Base-by-base conservation (phyloP, 2,329 filamentous ascomycete species). In the Emericellopsis atlantica region DNA sequence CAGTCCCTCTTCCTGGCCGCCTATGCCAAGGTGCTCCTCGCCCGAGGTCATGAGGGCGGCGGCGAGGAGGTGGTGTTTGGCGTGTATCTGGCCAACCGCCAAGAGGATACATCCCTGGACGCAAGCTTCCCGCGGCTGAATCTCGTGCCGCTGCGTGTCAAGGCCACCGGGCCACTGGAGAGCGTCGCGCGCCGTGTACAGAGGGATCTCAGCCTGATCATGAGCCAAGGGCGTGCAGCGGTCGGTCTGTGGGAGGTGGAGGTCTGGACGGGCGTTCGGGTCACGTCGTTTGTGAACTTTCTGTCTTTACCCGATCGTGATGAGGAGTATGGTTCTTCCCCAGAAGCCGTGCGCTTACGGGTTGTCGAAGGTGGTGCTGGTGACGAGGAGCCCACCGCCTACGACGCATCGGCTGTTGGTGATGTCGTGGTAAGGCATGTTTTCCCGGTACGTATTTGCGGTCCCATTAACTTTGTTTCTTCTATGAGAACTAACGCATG, bases 271-370 rank as follows among this genome's bases (percentile, higher is more conserved):
- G 82, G 81, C 0, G 60, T 87, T 2, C 65, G 59, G 41, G 58
- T 94, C 1, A 73, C 84, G 49, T 78, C 73, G 0, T 90, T 85
- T 60, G 77, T 95, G 50, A 95, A 95, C 55, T 92, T 94, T 48
- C 58, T 94, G 15, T 76, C 68, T 40, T 56, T 78, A 5, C 72
- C 72, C 0, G 12, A 15, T 29, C 2, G 6, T 16, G 11, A 22
- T 8, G 23, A 15, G 26, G 21, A n/a, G 2, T 22, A 44, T 4
- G 41, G 33, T 49, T 10, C 12, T 48, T 5, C 12, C 43, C 6
- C 26, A 29, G 3, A 12, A 3, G 26, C 26, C 26, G 6, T 9
- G 32, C 7, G 32, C n/a, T 3, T 35, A 14, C 7, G 18, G 32
- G 32, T 35, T 15, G 32, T 35, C 32, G 36, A 38, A 14, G 36